Evolutionary conservation across 106 monocot species (phyloP).

Genomic region (Allium cepa): DNA sequence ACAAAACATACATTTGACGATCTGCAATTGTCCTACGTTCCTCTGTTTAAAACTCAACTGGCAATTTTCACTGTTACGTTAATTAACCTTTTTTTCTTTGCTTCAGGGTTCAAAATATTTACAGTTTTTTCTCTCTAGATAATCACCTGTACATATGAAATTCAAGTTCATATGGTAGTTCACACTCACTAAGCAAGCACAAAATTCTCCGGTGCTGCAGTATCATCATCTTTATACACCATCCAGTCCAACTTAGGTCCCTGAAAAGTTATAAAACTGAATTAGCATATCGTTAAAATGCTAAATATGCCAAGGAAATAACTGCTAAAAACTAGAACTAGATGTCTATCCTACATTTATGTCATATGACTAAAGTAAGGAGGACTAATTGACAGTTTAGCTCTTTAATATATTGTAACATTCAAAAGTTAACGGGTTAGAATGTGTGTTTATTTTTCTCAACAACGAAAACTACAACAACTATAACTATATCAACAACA

Average conservation of each 20-base stretch:
- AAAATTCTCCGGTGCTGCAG: neutral
- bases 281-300: neutral
- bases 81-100: too few species aligned
- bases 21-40: too few species aligned
- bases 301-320: neutral
- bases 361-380: too few species aligned
- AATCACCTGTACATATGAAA: too few species aligned
- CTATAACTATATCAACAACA: neutral
- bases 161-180: neutral
- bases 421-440: neutral
- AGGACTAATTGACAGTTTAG: too few species aligned
- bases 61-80: too few species aligned
- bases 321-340: neutral
- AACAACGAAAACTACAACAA: neutral
- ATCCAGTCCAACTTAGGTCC: constrained; percentile 13
- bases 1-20: too few species aligned
- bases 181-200: neutral
- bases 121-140: too few species aligned
- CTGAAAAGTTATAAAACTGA: neutral
- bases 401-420: neutral
- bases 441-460: too few species aligned
- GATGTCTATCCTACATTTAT: neutral
- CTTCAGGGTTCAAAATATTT: too few species aligned
- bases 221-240: neutral
- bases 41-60: too few species aligned